Conservation (phyloP, 1,139 yeast genomes). For the Keqinozyma sinolaborantium region DNA sequence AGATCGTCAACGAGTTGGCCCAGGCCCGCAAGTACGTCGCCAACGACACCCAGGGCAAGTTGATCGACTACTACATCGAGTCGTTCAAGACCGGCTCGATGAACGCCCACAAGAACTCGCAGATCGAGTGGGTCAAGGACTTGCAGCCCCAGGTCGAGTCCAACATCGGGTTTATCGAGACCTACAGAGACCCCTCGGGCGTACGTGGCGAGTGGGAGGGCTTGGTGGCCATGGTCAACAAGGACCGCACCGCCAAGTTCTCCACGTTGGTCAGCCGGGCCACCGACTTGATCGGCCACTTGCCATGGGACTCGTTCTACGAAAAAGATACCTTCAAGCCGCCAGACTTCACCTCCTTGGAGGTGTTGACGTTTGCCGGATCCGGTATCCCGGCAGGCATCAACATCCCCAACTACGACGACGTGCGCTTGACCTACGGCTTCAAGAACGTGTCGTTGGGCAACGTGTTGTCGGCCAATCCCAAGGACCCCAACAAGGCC, state of each 20-base stretch:
- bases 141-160: conserved; percentile 80
- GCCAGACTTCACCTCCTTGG: conserved; percentile 88
- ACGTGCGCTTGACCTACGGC: conserved; percentile 76
- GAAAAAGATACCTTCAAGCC: conserved; percentile 88
- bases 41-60: conserved; percentile 63
- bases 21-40: conserved; percentile 64
- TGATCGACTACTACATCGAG: conserved; percentile 63
- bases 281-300: conserved; percentile 53
- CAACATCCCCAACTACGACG: conserved; percentile 89
- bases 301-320: conserved; percentile 74
- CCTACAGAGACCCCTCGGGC: conserved; percentile 89
- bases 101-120: conserved; percentile 82
- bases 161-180: conserved; percentile 86
- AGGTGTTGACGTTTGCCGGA: conserved; percentile 85
- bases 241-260: conserved; percentile 80
- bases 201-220: conserved; percentile 96
- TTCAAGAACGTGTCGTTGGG: conserved; percentile 89
- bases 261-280: conserved; percentile 67
- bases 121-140: conserved; percentile 85
- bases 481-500: conserved; percentile 56
- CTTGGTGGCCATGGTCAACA: conserved; percentile 86
- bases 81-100: conserved; percentile 80
- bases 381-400: conserved; percentile 92
- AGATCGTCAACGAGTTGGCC: conserved; percentile 53
- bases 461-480: conserved; percentile 70